Evolutionary conservation across 2,329 filamentous ascomycete species (phyloP).

Genomic region (Phyllosticta citrichinensis): DNA sequence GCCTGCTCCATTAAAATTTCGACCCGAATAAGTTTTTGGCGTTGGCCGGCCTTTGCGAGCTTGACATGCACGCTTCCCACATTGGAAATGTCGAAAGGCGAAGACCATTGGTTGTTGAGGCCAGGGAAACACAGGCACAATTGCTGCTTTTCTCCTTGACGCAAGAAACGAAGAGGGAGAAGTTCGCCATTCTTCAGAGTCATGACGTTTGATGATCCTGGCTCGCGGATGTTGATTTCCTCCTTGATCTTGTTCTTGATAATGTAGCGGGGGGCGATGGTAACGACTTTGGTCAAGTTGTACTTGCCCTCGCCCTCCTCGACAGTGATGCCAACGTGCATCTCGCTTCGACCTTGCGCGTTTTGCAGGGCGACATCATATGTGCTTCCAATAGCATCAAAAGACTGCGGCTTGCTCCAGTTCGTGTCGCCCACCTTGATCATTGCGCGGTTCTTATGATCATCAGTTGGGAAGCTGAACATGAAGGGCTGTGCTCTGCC

Average conservation of each 20-base stretch:
- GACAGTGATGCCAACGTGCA: slow-evolving; percentile 83
- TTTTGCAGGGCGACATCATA: slow-evolving; percentile 79
- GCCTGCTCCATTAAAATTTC: slow-evolving; percentile 89
- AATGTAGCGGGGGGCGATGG: slow-evolving; percentile 83
- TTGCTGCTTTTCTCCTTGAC: slow-evolving; percentile 74
- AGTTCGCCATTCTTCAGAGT: slow-evolving; percentile 68
- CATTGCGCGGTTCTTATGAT: slow-evolving; percentile 81
- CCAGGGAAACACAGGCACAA: slow-evolving; percentile 87
- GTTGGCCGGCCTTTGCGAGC: slow-evolving; percentile 78
- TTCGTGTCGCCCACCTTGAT: slow-evolving; percentile 80
- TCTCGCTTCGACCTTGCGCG: slow-evolving; percentile 60
- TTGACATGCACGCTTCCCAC: slow-evolving; percentile 89
- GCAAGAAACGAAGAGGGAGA: slow-evolving; percentile 80
- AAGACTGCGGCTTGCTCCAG: slow-evolving; percentile 97
- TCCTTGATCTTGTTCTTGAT: slow-evolving; percentile 88
- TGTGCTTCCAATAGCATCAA: slow-evolving; percentile 91
- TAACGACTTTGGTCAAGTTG: slow-evolving; percentile 93
- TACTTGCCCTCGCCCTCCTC: slow-evolving; percentile 93
- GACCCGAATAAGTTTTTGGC: slow-evolving; percentile 76
- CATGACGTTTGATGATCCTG: slow-evolving; percentile 78
- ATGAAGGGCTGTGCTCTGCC: slow-evolving; percentile 82
- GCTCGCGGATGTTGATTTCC: slow-evolving; percentile 81
- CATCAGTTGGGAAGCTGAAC: slow-evolving; percentile 86
- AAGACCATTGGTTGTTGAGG: slow-evolving; percentile 94
- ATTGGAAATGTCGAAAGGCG: slow-evolving; percentile 94